Base-by-base conservation (phyloP, 139 green algal genomes). In the Micromonas commoda region DNA sequence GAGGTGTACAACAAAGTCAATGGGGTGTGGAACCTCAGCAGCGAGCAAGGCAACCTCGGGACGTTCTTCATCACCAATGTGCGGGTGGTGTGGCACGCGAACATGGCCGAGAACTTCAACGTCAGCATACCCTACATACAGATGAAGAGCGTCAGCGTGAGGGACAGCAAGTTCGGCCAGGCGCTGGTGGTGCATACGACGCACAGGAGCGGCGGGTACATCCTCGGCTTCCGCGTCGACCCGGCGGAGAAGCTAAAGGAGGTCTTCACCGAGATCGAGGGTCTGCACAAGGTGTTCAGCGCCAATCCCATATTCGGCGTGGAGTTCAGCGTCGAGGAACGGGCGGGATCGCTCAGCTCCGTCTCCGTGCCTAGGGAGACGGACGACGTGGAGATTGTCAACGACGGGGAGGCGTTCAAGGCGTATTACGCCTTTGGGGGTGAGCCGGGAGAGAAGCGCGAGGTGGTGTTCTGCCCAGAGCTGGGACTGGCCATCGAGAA, bases 41-140 rank as follows among this genome's bases (percentile, higher is more conserved):
- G 83, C 35, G 88, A 92, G 53, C 82, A 87, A 71, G 88, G 89
- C 79, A 92, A 93, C 82, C 82, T 92, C 26, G 89, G 89, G 37
- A 88, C 88, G 2, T 90, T 93, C 79, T 88, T 91, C 83, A 86
- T 91, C 77, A 88, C 81, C 66, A 92, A 91, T 78, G 83, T 91
- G 29, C 82, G 89, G 0, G 77, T 93, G 4, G 86, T 93, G 45
- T 93, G 89, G 89, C 85, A 86, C 70, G 87, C 87, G 61, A 88
- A 89, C 79, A 78, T 89, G 60, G 76, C 81, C 0, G 82, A 87
- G 32, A 81, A 73, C 65, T 93, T 91, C 88, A 93, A 91, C 79
- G 87, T 93, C 64, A 87, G 77, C 76, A 88, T 93, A 2, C 89
- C 89, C 0, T 93, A 90, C 85, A 63, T 90, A 51, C 85, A 90